These are phyloP conservation scores for Nakaseomyces bracarensis DNA, from an alignment of 1,139 yeast species.

Conservation along the genomic window DNA sequence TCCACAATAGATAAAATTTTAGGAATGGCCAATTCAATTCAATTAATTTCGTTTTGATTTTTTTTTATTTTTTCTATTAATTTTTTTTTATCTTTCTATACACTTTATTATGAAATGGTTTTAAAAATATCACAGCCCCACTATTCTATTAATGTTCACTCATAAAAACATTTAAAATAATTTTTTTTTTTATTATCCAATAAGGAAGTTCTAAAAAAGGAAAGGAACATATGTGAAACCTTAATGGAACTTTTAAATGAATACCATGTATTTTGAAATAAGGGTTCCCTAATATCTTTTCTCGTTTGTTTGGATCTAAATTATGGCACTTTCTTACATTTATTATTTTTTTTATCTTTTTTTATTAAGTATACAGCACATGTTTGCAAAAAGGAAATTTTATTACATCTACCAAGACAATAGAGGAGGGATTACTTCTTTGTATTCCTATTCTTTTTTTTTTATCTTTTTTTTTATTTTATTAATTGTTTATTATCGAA, in stretches of 20 bases:
- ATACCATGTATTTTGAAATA: too few relatives aligned
- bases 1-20: conserved; percentile 3
- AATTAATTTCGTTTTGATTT: background rate
- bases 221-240: background rate
- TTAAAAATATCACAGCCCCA: too few relatives aligned
- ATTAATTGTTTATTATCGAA: too few relatives aligned
- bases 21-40: too few relatives aligned
- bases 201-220: background rate
- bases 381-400: conserved; percentile 1
- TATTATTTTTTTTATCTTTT: conserved; percentile 1
- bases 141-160: background rate
- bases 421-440: background rate
- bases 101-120: background rate
- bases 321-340: conserved; percentile 1
- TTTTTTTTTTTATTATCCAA: conserved; percentile 3
- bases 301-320: background rate
- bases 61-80: background rate
- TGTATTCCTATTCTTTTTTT: background rate
- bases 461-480: background rate
- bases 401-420: background rate
- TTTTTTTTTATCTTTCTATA: background rate
- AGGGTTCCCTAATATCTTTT: background rate
- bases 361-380: conserved; percentile 6
- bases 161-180: background rate
- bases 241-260: background rate